Evolutionary conservation across 768 basidiomycete species (phyloP).

Genomic region (Psilocybe cubensis): DNA sequence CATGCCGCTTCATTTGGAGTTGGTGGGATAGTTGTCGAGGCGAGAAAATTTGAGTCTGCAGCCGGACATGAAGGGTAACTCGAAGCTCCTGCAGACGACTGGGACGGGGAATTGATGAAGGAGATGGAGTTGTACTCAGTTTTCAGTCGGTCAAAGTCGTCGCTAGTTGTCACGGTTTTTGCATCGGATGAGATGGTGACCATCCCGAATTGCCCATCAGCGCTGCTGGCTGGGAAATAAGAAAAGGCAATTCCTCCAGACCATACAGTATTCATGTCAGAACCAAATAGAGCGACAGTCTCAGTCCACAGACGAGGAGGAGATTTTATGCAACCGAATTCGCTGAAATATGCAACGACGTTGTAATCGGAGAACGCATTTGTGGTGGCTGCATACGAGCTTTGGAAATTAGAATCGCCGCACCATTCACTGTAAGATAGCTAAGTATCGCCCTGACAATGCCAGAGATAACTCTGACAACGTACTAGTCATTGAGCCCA

Average conservation of each 20-base stretch:
- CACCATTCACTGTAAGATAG: constrained; percentile 72
- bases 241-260: constrained; percentile 90
- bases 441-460: not conserved
- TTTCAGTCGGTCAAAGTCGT: constrained; percentile 70
- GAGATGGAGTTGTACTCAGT: constrained; percentile 61
- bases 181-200: constrained; percentile 73
- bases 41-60: constrained; percentile 60
- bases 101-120: constrained; percentile 63
- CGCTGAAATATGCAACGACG: constrained; percentile 88
- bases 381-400: constrained; percentile 59
- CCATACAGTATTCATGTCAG: constrained; percentile 77
- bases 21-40: constrained; percentile 72
- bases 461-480: constrained; percentile 15
- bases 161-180: constrained; percentile 64
- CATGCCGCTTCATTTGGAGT: constrained; percentile 87
- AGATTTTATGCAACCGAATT: constrained; percentile 74
- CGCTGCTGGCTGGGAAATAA: constrained; percentile 84
- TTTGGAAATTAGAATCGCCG: constrained; percentile 62
- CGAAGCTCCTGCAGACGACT: constrained; percentile 43
- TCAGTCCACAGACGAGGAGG: constrained; percentile 82
- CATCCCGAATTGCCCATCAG: constrained; percentile 81
- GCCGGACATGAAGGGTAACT: constrained; percentile 69
- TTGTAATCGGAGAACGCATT: constrained; percentile 65
- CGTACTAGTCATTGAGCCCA: constrained; percentile 87
- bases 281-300: constrained; percentile 69